Conservation (phyloP, 495 filamentous ascomycete genomes). For the Penicillium bialowiezense region DNA sequence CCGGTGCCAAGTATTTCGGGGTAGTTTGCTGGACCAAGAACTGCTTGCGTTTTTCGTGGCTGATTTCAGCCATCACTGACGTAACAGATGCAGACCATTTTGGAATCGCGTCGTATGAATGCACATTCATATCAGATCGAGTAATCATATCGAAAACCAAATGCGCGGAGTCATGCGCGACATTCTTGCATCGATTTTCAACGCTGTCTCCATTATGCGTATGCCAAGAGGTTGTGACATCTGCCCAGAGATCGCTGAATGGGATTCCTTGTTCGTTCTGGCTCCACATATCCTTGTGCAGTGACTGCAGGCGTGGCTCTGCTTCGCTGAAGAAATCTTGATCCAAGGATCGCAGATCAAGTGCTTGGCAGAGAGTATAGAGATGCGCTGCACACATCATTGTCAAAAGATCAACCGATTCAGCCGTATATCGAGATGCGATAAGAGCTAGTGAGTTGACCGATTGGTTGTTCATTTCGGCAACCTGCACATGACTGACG, state of each 20-base stretch:
- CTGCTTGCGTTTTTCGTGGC: neutral
- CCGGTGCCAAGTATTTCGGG: neutral
- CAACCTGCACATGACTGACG: constrained; percentile 47
- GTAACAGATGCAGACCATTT: neutral
- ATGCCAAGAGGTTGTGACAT: neutral
- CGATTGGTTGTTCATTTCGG: constrained; percentile 57
- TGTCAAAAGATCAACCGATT: constrained; percentile 53
- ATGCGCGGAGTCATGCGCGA: neutral
- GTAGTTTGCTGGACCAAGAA: neutral
- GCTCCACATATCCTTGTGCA: too few species aligned
- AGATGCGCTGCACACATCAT: constrained; percentile 52
- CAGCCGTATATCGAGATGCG: constrained; percentile 51
- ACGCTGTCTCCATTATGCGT: neutral
- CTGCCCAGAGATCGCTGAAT: neutral
- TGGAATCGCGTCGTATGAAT: neutral
- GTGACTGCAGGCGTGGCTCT: too few species aligned
- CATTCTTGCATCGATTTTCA: neutral
- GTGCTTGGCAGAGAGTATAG: constrained; percentile 46
- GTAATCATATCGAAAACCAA: neutral
- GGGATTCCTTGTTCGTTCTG: too few species aligned
- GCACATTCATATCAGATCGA: neutral
- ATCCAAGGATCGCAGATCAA: constrained; percentile 33
- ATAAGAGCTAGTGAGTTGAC: constrained; percentile 58
- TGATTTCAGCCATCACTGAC: neutral
- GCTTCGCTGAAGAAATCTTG: too few species aligned